Evolutionary conservation across 305 asterid species (phyloP), one percentile per base, ranked within the genome.

Genomic region (Fraxinus paxiana): DNA sequence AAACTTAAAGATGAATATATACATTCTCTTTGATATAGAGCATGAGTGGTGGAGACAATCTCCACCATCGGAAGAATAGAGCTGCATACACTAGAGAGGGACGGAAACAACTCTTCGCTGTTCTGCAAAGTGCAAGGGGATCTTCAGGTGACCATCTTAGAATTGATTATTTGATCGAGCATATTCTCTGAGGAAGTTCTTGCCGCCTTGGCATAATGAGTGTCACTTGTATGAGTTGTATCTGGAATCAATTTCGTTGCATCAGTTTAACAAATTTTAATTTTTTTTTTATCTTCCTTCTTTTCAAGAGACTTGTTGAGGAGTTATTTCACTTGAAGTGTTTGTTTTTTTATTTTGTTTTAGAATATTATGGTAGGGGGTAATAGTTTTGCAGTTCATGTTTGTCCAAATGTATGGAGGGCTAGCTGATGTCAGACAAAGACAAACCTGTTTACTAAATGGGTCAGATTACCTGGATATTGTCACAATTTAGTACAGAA

Each of bases 101-200:
- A 74, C 88, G 99, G 84, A 94, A 96, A 85, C 99, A 96, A 86
- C 96, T 96, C 79, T 96, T 96, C 82, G 96, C 99, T 78, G 98
- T 96, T 89, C 83, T 96, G 89, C 99, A 96, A 87, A 91, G 97
- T 88, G 99, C 98, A 83, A 88, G 97, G 88, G 99, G 99, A 80
- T 94, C 99, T 76, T 96, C 99, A 91, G 99, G 99, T 96, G 88
- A 86, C 86, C 7, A 4, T 43, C 13, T 41, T 22, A 30, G 15
- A 71, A 71, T 33, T 71, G 76, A 15, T 43, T 24, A 34, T 28
- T 72, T 79, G 87, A 22, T 75, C 22, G 78, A 35, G 82, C 38
- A 71, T 73, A 67, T 61, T 35, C 37, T 24, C 75, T 65, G 43
- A 28, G 75, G 75, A 70, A 31, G 26, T 74, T 38, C 81, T 84